A percentile compares a stretch with the other conserved stretches of the same genome.
These are phyloP conservation scores for Penicilliopsis zonata DNA, from an alignment of 495 filamentous ascomycete genomes.

Conservation along the genomic window DNA sequence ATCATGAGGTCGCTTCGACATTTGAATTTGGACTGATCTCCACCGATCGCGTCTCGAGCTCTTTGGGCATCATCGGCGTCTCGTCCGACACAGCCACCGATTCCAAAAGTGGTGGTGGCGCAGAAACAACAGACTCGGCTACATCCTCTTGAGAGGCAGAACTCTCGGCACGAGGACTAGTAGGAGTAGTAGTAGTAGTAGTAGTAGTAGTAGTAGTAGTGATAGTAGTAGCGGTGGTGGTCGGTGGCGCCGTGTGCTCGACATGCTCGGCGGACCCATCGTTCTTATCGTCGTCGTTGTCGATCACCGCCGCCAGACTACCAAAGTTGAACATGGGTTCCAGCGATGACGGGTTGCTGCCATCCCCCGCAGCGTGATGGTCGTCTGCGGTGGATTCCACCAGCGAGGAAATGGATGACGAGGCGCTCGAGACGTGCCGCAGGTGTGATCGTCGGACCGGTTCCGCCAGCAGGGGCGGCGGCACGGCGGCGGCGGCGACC, in stretches of 20 bases:
- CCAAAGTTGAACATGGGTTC: conserved; percentile 90
- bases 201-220: background rate
- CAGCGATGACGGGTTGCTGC: conserved; percentile 39
- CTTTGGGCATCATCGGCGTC: conserved; percentile 17
- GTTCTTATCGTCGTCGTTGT: conserved; percentile 47
- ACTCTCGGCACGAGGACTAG: conserved; percentile 11
- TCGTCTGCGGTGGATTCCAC: conserved; percentile 49
- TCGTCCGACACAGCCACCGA: conserved; percentile 2
- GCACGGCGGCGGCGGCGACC: too few species aligned
- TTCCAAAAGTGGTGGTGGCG: too few species aligned
- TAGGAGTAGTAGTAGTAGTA: conserved; percentile 12
- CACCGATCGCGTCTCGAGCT: conserved; percentile 27
- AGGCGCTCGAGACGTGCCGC: conserved; percentile 70
- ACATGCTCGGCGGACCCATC: conserved; percentile 32
- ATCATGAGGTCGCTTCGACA: conserved; percentile 18
- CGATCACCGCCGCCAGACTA: conserved; percentile 78
- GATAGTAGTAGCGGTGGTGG: background rate
- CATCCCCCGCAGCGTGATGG: conserved; percentile 25
- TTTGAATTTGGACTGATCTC: conserved; percentile 18
- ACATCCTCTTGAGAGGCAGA: conserved; percentile 13
- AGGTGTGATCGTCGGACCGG: conserved; percentile 51
- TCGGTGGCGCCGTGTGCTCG: conserved; percentile 10
- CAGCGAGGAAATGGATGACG: conserved; percentile 65
- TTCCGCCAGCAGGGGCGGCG: conserved; percentile 17
- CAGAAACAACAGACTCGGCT: background rate